These are phyloP conservation scores for Salpingoeca rosetta DNA, from an alignment of 78 protist species.

Conservation along the genomic window DNA sequence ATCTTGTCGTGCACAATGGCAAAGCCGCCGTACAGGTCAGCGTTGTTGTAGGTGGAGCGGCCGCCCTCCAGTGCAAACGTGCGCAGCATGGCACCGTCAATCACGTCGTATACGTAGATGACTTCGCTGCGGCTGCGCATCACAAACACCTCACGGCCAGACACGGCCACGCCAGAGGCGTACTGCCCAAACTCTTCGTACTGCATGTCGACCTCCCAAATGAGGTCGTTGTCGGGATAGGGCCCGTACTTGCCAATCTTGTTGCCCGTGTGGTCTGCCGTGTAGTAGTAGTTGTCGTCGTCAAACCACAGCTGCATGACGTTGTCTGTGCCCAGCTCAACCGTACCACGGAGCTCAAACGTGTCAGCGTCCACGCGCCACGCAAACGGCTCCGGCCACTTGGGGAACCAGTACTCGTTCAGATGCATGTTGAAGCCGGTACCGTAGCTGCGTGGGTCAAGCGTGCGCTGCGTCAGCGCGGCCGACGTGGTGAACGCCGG, in stretches of 20 bases:
- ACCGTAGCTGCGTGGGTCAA: neutral
- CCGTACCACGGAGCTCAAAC: neutral
- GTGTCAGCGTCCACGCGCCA: neutral
- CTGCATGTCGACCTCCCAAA: neutral
- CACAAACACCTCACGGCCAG: neutral
- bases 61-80: neutral
- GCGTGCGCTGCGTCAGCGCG: neutral
- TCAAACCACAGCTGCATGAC: neutral
- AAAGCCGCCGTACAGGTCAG: neutral
- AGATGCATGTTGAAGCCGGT: neutral
- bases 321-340: neutral
- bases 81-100: neutral
- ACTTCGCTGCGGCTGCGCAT: neutral
- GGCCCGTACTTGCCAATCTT: neutral
- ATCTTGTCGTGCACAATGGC: neutral
- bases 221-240: neutral
- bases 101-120: neutral
- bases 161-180: neutral
- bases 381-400: neutral
- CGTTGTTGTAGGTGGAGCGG: neutral
- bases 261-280: neutral
- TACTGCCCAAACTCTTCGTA: neutral
- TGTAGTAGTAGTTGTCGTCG: neutral
- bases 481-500: neutral
- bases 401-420: neutral